Evolutionary conservation across 768 basidiomycete genomes (phyloP).

Genomic region (Suillus alpinus): DNA sequence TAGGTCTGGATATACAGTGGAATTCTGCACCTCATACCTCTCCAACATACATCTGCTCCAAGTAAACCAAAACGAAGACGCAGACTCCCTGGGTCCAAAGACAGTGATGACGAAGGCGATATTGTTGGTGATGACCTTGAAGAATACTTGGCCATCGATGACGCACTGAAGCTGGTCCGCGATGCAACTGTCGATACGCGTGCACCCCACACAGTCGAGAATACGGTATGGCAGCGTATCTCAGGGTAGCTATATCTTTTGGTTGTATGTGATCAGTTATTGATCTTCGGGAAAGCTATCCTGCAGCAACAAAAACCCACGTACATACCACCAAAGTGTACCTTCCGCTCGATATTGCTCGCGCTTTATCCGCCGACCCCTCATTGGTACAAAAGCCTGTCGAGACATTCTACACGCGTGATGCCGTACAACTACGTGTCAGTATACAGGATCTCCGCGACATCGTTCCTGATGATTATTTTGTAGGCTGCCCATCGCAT

Average conservation of each 20-base stretch:
- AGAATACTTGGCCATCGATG: constrained; percentile 53
- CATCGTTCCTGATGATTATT: constrained; percentile 4
- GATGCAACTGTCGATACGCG: constrained; percentile 52
- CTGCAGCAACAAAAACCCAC: constrained; percentile 58
- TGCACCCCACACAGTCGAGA: constrained; percentile 61
- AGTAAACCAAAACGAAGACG: constrained; percentile 53
- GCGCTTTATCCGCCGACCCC: constrained; percentile 60
- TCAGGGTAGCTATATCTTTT: constrained; percentile 43
- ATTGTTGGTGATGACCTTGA: constrained; percentile 39
- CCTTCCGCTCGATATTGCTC: constrained; percentile 77
- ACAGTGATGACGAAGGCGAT: constrained; percentile 51
- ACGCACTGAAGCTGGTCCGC: constrained; percentile 64
- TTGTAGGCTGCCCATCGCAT: constrained; percentile 83
- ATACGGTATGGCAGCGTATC: constrained; percentile 68
- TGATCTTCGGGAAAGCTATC: constrained; percentile 55
- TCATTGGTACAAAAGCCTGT: constrained; percentile 81
- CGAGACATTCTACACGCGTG: constrained; percentile 94
- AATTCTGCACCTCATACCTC: constrained; percentile 83
- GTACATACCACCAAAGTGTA: constrained; percentile 77
- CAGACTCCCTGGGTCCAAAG: constrained; percentile 39
- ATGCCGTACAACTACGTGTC: constrained; percentile 86
- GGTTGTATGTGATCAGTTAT: neutral
- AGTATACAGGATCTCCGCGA: constrained; percentile 23
- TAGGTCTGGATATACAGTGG: constrained; percentile 90
- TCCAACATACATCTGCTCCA: constrained; percentile 67